These are phyloP conservation scores for Penicillium italicum DNA, from an alignment of 2,329 filamentous ascomycete species.

Conservation along the genomic window DNA sequence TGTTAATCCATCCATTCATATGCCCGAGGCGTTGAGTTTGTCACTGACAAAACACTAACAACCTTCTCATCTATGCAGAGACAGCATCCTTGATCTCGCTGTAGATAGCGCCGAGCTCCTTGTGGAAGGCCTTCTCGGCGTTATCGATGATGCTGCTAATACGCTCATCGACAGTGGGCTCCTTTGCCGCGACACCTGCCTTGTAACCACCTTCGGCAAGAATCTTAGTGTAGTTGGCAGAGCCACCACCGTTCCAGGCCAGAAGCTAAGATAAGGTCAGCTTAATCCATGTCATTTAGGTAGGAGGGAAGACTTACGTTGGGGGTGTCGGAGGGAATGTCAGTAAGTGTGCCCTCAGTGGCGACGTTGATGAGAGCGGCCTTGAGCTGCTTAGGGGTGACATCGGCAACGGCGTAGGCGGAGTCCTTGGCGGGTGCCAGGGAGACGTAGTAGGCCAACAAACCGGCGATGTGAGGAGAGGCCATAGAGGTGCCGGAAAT, in stretches of 20 bases:
- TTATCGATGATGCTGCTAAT: constrained; percentile 45
- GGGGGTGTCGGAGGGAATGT: constrained; percentile 79
- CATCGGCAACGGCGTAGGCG: constrained; percentile 80
- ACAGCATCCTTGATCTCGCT: constrained; percentile 43
- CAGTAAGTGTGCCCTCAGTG: constrained; percentile 71
- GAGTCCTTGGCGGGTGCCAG: constrained; percentile 89
- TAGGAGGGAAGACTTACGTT: constrained; percentile 56
- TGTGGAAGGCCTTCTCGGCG: constrained; percentile 45
- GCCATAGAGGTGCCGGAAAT: constrained; percentile 99
- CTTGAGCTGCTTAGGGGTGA: constrained; percentile 95
- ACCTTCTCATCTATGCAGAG: constrained; percentile 43
- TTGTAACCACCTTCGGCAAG: constrained; percentile 70
- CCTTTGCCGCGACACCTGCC: constrained; percentile 31
- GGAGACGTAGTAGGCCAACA: constrained; percentile 95
- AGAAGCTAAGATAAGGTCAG: constrained; percentile 58
- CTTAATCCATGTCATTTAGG: not conserved
- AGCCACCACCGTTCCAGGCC: constrained; percentile 97
- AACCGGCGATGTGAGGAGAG: constrained; percentile 92
- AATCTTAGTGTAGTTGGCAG: constrained; percentile 84
- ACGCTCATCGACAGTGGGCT: constrained; percentile 33
- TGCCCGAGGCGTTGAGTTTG: constrained; percentile 17
- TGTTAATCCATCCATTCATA: constrained; percentile 29
- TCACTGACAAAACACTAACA: constrained; percentile 21
- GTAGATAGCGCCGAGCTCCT: constrained; percentile 48
- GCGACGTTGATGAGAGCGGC: constrained; percentile 76